Conservation (phyloP, 371 early-diverging fungal genomes). For the Mortierella sp. region DNA sequence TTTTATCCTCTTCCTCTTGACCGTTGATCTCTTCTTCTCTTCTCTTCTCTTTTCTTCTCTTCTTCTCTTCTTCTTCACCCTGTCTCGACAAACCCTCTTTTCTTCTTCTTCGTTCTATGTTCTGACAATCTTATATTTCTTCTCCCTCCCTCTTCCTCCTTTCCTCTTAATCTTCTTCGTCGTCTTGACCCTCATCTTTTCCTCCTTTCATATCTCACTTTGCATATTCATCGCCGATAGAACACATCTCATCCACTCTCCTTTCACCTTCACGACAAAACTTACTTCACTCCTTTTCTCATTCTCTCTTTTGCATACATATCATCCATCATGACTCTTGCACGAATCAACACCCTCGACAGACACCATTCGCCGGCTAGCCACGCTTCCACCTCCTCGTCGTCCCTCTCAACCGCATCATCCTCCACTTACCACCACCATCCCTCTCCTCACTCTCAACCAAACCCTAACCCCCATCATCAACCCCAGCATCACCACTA, state of each 20-base stretch:
- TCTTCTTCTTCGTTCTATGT: not conserved
- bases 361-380: constrained; percentile 4
- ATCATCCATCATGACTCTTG: not conserved
- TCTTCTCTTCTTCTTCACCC: constrained; percentile 1
- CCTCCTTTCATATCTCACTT: not conserved
- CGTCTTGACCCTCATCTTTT: not conserved
- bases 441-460: constrained; percentile 3
- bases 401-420: constrained; percentile 7
- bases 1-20: not conserved
- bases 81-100: not conserved
- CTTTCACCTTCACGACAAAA: not conserved
- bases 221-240: too few species aligned
- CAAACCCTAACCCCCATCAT: constrained; percentile 16
- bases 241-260: not conserved
- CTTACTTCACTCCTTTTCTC: not conserved
- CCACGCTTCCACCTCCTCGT: not conserved
- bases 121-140: not conserved
- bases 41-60: not conserved
- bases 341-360: constrained; percentile 9
- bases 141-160: not conserved
- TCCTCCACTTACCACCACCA: constrained; percentile 12
- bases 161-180: constrained; percentile 6
- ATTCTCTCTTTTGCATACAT: not conserved
- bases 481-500: constrained; percentile 14
- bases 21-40: not conserved